Percentiles rank a stretch among this genome's conserved stretches.
Conservation (phyloP, 352 stramenopile species). For the Discostella stelligera region DNA sequence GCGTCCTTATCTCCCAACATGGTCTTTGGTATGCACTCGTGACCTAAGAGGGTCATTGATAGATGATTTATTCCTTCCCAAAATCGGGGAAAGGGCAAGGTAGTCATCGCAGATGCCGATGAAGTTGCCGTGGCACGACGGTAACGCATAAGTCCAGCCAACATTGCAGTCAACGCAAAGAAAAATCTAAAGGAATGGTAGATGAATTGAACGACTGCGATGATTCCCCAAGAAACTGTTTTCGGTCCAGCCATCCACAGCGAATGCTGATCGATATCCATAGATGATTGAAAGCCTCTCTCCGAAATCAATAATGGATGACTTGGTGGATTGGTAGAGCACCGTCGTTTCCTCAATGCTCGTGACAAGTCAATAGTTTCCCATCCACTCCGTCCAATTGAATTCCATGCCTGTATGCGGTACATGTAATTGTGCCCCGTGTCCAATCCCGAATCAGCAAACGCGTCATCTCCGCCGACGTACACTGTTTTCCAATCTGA, state of each 20-base stretch:
- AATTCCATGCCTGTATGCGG: constrained; percentile 55
- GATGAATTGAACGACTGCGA: constrained; percentile 30
- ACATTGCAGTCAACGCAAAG: constrained; percentile 37
- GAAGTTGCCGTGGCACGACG: constrained; percentile 36
- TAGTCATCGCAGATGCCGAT: constrained; percentile 13
- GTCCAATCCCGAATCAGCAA: constrained; percentile 37
- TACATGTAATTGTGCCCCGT: constrained; percentile 50
- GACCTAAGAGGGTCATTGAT: constrained; percentile 17
- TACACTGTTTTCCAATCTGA: constrained; percentile 50
- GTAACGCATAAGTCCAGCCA: constrained; percentile 39
- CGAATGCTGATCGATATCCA: constrained; percentile 7
- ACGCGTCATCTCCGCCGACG: constrained; percentile 37
- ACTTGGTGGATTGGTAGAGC: constrained; percentile 26
- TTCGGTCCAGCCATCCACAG: constrained; percentile 28
- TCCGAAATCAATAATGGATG: not conserved
- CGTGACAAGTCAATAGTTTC: constrained; percentile 40
- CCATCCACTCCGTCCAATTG: constrained; percentile 42
- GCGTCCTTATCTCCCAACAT: constrained; percentile 39
- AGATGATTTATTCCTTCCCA: constrained; percentile 43
- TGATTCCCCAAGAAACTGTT: constrained; percentile 13
- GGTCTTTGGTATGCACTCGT: constrained; percentile 33
- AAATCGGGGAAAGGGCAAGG: constrained; percentile 40
- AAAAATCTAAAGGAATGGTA: constrained; percentile 23
- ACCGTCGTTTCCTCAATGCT: constrained; percentile 31
- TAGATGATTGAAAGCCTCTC: not conserved